Conservation (phyloP, 164 flowering plant genomes). For the Nymphaea thermarum region DNA sequence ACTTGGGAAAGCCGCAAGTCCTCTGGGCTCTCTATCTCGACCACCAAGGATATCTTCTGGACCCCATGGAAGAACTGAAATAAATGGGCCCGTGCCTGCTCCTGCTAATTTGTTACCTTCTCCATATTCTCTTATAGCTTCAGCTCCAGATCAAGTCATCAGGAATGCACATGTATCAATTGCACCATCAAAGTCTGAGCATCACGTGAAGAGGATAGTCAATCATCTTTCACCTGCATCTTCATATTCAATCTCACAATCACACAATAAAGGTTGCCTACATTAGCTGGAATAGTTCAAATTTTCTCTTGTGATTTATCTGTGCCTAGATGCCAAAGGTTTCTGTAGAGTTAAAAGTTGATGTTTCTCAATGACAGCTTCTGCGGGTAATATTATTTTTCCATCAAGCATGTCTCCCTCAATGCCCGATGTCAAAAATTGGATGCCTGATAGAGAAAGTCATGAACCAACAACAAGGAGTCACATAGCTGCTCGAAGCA, state of each 20-base stretch:
- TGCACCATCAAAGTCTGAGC: conserved; percentile 7
- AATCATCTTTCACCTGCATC: conserved; percentile 23
- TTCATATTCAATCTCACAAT: conserved; percentile 14
- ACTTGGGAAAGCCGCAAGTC: conserved; percentile 11
- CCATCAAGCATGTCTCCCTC: neutral
- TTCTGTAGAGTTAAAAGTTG: neutral
- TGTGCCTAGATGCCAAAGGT: neutral
- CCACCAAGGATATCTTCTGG: conserved; percentile 18
- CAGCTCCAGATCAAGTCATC: neutral
- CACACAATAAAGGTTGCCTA: conserved; percentile 29
- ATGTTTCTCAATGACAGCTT: neutral
- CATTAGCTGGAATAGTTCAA: neutral
- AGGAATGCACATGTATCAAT: neutral
- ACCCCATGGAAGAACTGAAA: conserved; percentile 7
- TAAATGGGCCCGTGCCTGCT: conserved; percentile 21
- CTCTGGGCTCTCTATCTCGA: conserved; percentile 16
- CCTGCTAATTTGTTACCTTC: conserved; percentile 18
- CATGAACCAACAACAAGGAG: too few species aligned
- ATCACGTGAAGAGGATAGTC: conserved; percentile 22
- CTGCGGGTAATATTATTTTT: neutral
- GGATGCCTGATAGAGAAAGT: too few species aligned
- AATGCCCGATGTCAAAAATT: too few species aligned
- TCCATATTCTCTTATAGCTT: neutral
- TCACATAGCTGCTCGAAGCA: too few species aligned
- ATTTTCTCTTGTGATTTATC: neutral